Conservation (phyloP, 148 eudicot species). For the Amaranthus palmeri region DNA sequence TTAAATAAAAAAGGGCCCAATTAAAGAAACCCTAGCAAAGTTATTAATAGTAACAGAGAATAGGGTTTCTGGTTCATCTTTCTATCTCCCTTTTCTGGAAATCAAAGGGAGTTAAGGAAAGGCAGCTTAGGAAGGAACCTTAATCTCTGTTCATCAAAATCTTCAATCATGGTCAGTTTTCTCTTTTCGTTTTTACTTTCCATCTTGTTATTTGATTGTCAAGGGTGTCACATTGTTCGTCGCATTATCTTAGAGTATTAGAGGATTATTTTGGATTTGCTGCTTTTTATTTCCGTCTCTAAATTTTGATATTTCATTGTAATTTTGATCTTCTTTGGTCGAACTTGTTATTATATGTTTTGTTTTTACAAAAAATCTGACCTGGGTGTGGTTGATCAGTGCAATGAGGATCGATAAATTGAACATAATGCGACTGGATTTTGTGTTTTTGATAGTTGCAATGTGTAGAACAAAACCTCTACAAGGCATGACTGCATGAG, state of each 20-base stretch:
- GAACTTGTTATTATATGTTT: not conserved
- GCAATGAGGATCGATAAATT: not conserved
- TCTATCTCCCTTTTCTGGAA: not conserved
- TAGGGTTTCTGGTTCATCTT: slow-evolving; percentile 3
- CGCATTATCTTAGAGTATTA: not conserved
- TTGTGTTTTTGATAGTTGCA: too few relatives aligned
- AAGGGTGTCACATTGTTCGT: not conserved
- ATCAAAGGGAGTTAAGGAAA: not conserved
- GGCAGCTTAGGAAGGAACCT: not conserved
- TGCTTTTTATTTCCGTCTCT: not conserved
- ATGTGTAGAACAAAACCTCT: too few relatives aligned
- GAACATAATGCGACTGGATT: not conserved
- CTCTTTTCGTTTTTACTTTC: not conserved
- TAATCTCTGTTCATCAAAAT: not conserved
- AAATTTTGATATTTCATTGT: not conserved
- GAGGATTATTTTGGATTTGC: not conserved
- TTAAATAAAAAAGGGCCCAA: not conserved
- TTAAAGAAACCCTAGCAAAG: not conserved
- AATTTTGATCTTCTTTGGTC: not conserved
- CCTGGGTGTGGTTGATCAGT: not conserved
- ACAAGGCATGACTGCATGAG: too few relatives aligned
- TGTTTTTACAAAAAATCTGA: not conserved
- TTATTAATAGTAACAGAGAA: not conserved
- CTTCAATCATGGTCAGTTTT: slow-evolving; percentile 9
- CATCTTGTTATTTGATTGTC: not conserved